A percentile compares a stretch with the other conserved stretches of the same genome.
phyloP scores from a whole-genome alignment of 2,329 filamentous ascomycete genomes.

The Alternaria triticina region DNA sequence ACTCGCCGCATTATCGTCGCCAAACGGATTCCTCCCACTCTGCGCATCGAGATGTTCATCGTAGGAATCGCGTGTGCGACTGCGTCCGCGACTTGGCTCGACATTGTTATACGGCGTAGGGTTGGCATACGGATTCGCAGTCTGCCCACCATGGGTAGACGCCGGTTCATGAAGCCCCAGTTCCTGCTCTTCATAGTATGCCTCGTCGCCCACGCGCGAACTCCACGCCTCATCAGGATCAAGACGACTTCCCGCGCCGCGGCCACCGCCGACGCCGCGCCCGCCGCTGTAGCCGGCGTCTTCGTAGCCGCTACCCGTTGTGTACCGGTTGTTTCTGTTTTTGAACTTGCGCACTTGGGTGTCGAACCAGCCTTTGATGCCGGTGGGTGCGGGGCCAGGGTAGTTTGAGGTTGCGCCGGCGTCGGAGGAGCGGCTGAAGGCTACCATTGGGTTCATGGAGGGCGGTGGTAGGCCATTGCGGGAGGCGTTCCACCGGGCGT shows the following conservation, averaged over 20 bases:
- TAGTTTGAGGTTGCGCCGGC: constrained; percentile 49
- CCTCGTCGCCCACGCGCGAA: constrained; percentile 75
- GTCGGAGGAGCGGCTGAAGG: constrained; percentile 60
- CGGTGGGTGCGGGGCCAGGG: constrained; percentile 62
- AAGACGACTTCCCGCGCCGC: constrained; percentile 63
- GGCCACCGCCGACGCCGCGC: constrained; percentile 34
- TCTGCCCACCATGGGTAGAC: constrained; percentile 41
- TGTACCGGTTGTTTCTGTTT: constrained; percentile 69
- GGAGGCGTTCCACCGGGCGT: constrained; percentile 73
- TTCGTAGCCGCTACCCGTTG: constrained; percentile 76
- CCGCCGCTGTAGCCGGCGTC: constrained; percentile 58
- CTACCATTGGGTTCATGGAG: constrained; percentile 72
- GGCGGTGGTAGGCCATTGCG: constrained; percentile 78
- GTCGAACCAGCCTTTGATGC: constrained; percentile 75
- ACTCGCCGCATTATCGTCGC: constrained; percentile 52
- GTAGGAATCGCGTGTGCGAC: constrained; percentile 56
- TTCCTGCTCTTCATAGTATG: constrained; percentile 81
- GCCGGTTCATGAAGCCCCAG: constrained; percentile 62
- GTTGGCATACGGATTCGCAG: constrained; percentile 38
- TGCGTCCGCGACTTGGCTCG: constrained; percentile 52
- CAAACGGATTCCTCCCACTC: constrained; percentile 44
- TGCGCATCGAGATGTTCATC: constrained; percentile 40
- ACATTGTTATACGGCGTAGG: neutral
- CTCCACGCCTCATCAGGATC: constrained; percentile 91
- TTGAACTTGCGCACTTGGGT: constrained; percentile 69